Evolutionary conservation across 164 flowering plant species (phyloP).

Genomic region (Vitis rotundifolia): DNA sequence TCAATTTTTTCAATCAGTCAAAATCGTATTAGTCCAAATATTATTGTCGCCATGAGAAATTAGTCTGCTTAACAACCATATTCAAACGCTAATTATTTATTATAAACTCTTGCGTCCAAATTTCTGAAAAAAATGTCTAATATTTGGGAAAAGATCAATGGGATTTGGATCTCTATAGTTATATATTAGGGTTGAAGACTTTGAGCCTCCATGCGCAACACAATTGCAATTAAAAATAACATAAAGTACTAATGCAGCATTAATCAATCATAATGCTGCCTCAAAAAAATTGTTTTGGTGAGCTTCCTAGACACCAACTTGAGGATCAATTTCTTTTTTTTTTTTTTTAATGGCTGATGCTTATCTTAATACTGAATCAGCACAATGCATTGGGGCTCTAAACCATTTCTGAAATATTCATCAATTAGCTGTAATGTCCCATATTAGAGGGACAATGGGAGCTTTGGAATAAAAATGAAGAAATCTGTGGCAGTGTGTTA

Average conservation of each 20-base stretch:
- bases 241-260: background rate
- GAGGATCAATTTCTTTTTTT: background rate
- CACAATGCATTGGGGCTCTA: background rate
- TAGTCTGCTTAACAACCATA: too few species aligned
- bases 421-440: slow-evolving; percentile 33
- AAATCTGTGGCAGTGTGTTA: slow-evolving; percentile 5
- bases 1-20: too few species aligned
- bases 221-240: background rate
- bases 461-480: background rate
- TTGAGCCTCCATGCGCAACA: too few species aligned
- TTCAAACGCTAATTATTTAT: too few species aligned
- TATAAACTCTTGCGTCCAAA: too few species aligned
- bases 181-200: too few species aligned
- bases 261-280: background rate
- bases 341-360: background rate
- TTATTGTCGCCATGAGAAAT: too few species aligned
- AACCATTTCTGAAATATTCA: slow-evolving; percentile 22
- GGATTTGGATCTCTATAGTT: too few species aligned
- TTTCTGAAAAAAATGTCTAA: too few species aligned
- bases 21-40: too few species aligned
- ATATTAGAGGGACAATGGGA: slow-evolving; percentile 25
- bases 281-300: background rate
- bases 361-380: background rate
- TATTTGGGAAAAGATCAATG: too few species aligned
- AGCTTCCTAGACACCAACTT: slow-evolving; percentile 13